Evolutionary conservation across 2,329 filamentous ascomycete genomes (phyloP).

Genomic region (Fusarium duplospermum): DNA sequence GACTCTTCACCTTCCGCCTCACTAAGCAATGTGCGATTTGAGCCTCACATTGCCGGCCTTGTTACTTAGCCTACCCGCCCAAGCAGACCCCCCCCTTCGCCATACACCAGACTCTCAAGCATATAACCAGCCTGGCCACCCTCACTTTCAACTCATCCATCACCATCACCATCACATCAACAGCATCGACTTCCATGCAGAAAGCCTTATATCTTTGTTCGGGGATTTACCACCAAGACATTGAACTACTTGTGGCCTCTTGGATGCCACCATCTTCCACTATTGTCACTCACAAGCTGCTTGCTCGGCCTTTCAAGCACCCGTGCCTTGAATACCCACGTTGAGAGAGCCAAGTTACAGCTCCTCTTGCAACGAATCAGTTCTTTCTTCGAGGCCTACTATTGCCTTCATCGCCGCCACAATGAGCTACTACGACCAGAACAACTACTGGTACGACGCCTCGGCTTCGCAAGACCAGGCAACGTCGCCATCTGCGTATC

Average conservation of each 20-base stretch:
- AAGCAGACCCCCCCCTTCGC: constrained; percentile 10
- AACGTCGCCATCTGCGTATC: constrained; percentile 32
- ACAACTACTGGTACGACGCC: constrained; percentile 21
- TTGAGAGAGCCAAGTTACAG: constrained; percentile 8
- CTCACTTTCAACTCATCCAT: constrained; percentile 1
- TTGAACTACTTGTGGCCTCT: constrained; percentile 26
- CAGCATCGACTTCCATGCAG: constrained; percentile 23
- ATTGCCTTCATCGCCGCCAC: not conserved
- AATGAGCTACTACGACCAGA: constrained; percentile 35
- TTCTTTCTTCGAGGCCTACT: not conserved
- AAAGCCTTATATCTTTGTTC: constrained; percentile 19
- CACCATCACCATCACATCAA: constrained; percentile 14
- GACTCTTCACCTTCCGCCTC: constrained; percentile 41
- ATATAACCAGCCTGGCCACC: constrained; percentile 29
- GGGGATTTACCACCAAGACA: constrained; percentile 34
- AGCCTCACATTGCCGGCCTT: constrained; percentile 40
- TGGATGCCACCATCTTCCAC: constrained; percentile 13
- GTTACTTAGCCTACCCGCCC: constrained; percentile 6
- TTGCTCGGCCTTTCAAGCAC: constrained; percentile 28
- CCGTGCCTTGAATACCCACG: constrained; percentile 7
- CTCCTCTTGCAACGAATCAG: not conserved
- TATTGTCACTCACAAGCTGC: constrained; percentile 8
- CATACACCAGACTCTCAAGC: not conserved
- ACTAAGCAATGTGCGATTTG: constrained; percentile 45
- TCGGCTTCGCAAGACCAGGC: constrained; percentile 36